Evolutionary conservation across 441 rosid species (phyloP), one percentile per base, ranked within the genome.

Genomic region (Pelargonium australe): DNA sequence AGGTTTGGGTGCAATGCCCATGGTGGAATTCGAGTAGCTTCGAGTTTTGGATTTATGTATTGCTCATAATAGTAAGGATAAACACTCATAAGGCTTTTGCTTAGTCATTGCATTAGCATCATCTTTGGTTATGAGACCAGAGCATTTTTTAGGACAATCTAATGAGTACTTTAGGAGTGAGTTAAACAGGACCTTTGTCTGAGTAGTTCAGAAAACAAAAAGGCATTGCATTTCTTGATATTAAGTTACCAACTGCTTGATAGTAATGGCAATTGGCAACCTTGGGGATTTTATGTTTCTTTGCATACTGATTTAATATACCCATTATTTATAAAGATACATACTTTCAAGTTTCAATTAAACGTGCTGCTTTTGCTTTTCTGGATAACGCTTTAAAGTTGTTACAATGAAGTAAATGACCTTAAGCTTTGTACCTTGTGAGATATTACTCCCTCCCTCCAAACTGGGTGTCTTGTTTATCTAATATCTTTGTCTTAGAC

Each of bases 1-100:
- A 19, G 13, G 17, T 19, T 57, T 57, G 63, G 63, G 9, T 60
- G 34, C 64, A 60, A 60, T 20, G 64, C 11, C 10, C 64, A 60
- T 60, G 23, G 64, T 60, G 64, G 31, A 60, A 60, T 60, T 60
- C 3, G 34, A 23, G 64, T 60, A 10, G n/a, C 13, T 60, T 60
- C 8, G 34, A 60, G 10, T 60, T 23, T 17, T 23, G 44, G n/a
- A 12, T 47, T 0, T 47, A 11, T 10, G 13, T 47, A 10, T 57
- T 57, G 62, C 62, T 57, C 62, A 17, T 57, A 19, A 8, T 19
- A 7, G 11, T 57, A 16, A 57, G 12, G 25, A 8, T 7, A 17
- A 23, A 2, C 37, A 34, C 13, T 40, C 55, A 13, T 58, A 31
- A 64, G 5, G 13, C 20, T 23, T 5, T 40, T 9, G 19, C 20